phyloP scores from a whole-genome alignment of 257 asterid genomes.

The Apocynum venetum region DNA sequence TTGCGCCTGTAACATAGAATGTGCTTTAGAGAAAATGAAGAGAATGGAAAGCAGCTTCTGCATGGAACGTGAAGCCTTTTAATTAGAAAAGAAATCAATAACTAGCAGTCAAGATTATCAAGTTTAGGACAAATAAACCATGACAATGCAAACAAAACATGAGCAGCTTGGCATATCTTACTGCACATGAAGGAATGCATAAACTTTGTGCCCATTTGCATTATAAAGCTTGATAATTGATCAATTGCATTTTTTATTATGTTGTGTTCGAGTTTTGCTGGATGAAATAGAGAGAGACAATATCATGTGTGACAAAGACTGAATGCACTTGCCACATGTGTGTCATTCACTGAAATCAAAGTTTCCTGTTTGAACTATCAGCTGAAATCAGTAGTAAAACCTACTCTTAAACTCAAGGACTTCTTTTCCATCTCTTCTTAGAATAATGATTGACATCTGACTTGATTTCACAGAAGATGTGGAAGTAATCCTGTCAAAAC shows the following conservation, averaged over 20 bases:
- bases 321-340: not conserved
- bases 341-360: not conserved
- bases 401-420: not conserved
- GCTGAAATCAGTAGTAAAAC: not conserved
- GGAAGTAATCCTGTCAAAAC: not conserved
- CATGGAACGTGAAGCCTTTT: not conserved
- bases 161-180: not conserved
- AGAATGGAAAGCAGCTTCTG: not conserved
- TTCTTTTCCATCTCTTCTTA: not conserved
- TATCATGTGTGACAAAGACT: not conserved
- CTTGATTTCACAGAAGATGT: not conserved
- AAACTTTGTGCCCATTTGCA: not conserved
- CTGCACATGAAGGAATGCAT: not conserved
- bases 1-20: conserved; percentile 52
- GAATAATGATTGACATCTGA: not conserved
- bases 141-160: not conserved
- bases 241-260: not conserved
- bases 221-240: not conserved
- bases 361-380: not conserved
- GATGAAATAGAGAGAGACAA: not conserved
- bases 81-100: not conserved
- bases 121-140: not conserved
- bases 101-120: not conserved
- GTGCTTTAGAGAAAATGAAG: not conserved
- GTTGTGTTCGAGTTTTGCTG: not conserved